phyloP scores from a whole-genome alignment of 148 eudicot genomes.

The Cornus controversa region DNA sequence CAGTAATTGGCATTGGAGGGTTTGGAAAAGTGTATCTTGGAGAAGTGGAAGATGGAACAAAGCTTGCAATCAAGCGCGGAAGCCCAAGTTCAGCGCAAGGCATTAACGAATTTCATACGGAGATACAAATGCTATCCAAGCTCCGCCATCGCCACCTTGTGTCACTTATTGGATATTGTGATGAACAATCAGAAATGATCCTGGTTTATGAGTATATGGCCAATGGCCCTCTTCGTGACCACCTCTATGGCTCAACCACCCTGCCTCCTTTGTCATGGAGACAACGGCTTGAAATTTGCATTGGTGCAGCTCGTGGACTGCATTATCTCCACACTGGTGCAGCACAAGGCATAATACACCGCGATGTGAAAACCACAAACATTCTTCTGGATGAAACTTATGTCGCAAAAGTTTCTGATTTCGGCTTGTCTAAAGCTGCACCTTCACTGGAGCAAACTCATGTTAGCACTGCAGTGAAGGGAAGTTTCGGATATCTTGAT shows the following conservation, averaged over 20 bases:
- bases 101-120: constrained; percentile 60
- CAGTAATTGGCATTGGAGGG: constrained; percentile 59
- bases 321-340: constrained; percentile 77
- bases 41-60: constrained; percentile 45
- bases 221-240: constrained; percentile 65
- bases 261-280: constrained; percentile 51
- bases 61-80: constrained; percentile 57
- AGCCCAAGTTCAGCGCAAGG: constrained; percentile 65
- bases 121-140: constrained; percentile 65
- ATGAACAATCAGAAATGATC: constrained; percentile 58
- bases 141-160: constrained; percentile 65
- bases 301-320: constrained; percentile 62
- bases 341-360: constrained; percentile 60
- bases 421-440: constrained; percentile 59
- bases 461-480: constrained; percentile 67
- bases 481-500: constrained; percentile 65
- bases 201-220: constrained; percentile 67
- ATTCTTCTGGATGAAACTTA: constrained; percentile 58
- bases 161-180: constrained; percentile 62
- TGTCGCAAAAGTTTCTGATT: constrained; percentile 67
- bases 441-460: constrained; percentile 60
- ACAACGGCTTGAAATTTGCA: constrained; percentile 65
- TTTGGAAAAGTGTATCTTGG: constrained; percentile 65
- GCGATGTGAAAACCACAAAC: constrained; percentile 70
- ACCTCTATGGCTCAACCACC: constrained; percentile 42